These are phyloP conservation scores for Penicillium nucicola DNA, from an alignment of 495 filamentous ascomycete genomes.

Conservation along the genomic window DNA sequence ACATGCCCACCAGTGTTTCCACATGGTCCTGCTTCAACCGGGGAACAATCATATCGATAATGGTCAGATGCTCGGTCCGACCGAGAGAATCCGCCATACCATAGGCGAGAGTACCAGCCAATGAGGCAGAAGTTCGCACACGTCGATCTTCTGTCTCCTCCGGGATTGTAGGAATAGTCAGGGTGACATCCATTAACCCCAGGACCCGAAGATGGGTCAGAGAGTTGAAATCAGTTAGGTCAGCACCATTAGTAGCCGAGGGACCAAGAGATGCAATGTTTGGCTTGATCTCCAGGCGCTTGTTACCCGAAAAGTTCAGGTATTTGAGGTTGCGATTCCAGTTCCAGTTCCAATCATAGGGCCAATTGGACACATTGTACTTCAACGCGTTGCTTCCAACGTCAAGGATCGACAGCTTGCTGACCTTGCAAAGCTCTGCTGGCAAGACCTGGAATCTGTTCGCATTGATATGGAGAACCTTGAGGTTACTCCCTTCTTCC, in stretches of 20 bases:
- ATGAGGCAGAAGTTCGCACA: slow-evolving; percentile 90
- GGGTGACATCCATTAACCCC: slow-evolving; percentile 96
- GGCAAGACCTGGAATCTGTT: slow-evolving; percentile 98
- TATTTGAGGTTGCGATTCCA: slow-evolving; percentile 93
- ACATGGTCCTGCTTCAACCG: slow-evolving; percentile 87
- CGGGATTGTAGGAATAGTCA: slow-evolving; percentile 86
- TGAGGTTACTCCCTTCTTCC: slow-evolving; percentile 79
- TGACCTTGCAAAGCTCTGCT: slow-evolving; percentile 90
- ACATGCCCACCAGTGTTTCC: slow-evolving; percentile 88
- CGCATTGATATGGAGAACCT: slow-evolving; percentile 89
- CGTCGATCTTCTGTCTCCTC: slow-evolving; percentile 94
- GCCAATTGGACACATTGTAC: slow-evolving; percentile 99
- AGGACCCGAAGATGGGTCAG: slow-evolving; percentile 83
- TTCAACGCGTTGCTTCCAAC: slow-evolving; percentile 96
- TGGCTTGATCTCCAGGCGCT: slow-evolving; percentile 93
- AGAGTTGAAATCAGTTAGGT: slow-evolving; percentile 88
- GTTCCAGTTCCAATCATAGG: slow-evolving; percentile 99
- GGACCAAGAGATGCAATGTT: slow-evolving; percentile 53
- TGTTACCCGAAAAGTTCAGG: slow-evolving; percentile 96
- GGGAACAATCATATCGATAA: slow-evolving; percentile 96
- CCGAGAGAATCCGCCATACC: slow-evolving; percentile 98
- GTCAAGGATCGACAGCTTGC: slow-evolving; percentile 85
- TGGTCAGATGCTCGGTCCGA: slow-evolving; percentile 88
- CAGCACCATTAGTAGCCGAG: slow-evolving; percentile 54
- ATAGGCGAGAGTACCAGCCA: slow-evolving; percentile 83